phyloP scores from a whole-genome alignment of 2,329 filamentous ascomycete species.

The Dichotomopilus funicola region DNA sequence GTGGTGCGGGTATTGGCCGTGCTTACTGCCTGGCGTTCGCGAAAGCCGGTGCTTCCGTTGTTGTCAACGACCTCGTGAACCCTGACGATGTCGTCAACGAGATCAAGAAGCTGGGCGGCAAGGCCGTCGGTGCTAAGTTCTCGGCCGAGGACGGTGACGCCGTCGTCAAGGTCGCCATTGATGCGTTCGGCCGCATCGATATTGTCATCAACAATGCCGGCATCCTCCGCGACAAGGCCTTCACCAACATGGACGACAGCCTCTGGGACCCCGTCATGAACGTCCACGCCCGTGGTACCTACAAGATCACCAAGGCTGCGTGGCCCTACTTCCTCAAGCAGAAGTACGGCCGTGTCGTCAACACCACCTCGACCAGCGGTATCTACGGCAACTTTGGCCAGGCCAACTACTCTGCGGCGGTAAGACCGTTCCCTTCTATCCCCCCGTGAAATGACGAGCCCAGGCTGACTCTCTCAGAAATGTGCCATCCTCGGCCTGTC shows the following conservation, averaged over 20 bases:
- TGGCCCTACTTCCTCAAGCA: constrained; percentile 98
- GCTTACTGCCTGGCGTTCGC: constrained; percentile 82
- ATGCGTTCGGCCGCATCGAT: constrained; percentile 87
- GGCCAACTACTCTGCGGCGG: constrained; percentile 89
- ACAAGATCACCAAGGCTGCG: constrained; percentile 93
- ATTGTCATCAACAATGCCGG: constrained; percentile 97
- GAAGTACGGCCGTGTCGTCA: constrained; percentile 94
- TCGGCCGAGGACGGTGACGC: constrained; percentile 87
- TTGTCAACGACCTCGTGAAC: constrained; percentile 93
- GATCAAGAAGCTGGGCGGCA: constrained; percentile 82
- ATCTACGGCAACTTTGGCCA: constrained; percentile 99
- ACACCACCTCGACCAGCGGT: constrained; percentile 93
- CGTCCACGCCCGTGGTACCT: constrained; percentile 89
- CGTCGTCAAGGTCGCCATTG: constrained; percentile 88
- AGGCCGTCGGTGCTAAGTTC: constrained; percentile 88
- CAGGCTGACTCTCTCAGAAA: constrained; percentile 51
- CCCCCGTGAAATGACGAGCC: neutral
- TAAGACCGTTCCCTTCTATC: constrained; percentile 36
- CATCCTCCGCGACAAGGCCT: constrained; percentile 96
- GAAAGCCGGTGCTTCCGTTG: constrained; percentile 73
- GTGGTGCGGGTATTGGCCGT: constrained; percentile 83
- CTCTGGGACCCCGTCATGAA: constrained; percentile 89
- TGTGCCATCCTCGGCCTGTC: constrained; percentile 92
- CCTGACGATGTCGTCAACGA: constrained; percentile 86
- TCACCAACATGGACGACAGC: constrained; percentile 92